Evolutionary conservation across 768 basidiomycete genomes (phyloP), one percentile per base, ranked within the genome.

Genomic region (Trametes cingulata): DNA sequence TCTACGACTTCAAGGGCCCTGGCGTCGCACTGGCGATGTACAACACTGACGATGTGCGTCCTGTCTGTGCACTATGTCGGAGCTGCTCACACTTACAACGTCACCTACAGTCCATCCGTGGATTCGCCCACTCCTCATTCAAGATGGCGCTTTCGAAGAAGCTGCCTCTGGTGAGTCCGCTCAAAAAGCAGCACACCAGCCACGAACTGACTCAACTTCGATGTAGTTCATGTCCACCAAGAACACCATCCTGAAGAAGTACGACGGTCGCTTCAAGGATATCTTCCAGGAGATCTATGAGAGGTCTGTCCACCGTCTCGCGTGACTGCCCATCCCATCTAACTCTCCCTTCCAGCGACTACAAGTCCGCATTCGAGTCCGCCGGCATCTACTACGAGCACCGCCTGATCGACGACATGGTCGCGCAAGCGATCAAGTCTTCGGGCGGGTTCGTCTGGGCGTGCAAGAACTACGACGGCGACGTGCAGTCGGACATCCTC

Each of bases 181-280:
- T 40, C 25, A 27, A 17, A 2, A 25, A 15, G 25, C 25, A 9
- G 9, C 10, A 9, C 9, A 40, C 6, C 22, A 13, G 4, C 42
- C 13, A 3, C 5, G 17, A 52, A 24, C 40, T 36, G 22, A 27
- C 22, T 33, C 14, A 10, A 0, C 36, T 19, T 24, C 35, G 22
- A 15, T 53, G 45, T 60, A 91, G 86, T 98, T 95, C 82, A 85
- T 98, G 91, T 95, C 93, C 12, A 98, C 96, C 41, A 98, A 99
- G 80, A 98, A 96, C 77, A 96, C 93, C 22, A 95, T 96, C 76
- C 71, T 96, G 71, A 96, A 99, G 80, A 95, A 89, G 72, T 99
- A 99, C 74, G 97, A 98, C 70, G 97, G 97, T 43, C 85, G 95
- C 29, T 99, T 98, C 85, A 99, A 99, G 81, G 97, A 99, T 69